A percentile compares a stretch with the other conserved stretches of the same genome.
These are phyloP conservation scores for Chaetomium cochliodes DNA, from an alignment of 495 filamentous ascomycete species.

Conservation along the genomic window DNA sequence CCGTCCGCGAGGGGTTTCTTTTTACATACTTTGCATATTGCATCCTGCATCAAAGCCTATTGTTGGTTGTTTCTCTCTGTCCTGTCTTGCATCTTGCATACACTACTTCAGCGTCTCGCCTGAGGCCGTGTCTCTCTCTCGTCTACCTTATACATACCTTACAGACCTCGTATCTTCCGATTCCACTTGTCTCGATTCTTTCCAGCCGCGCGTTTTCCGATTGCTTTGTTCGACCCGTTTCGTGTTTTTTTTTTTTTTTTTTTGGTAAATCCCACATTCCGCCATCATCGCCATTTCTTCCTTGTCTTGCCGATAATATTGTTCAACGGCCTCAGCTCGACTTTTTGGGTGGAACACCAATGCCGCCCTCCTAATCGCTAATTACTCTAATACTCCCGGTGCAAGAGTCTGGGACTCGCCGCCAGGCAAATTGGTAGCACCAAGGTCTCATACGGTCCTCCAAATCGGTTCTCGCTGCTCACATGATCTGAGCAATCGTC, in stretches of 20 bases:
- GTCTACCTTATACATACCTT: neutral
- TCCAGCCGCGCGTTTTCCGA: slow-evolving; percentile 5
- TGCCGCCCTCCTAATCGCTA: slow-evolving; percentile 41
- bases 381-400: slow-evolving; percentile 37
- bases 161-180: slow-evolving; percentile 8
- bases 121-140: slow-evolving; percentile 1
- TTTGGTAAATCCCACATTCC: slow-evolving; percentile 1
- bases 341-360: slow-evolving; percentile 27
- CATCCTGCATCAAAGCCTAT: neutral
- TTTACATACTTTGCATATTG: slow-evolving; percentile 2
- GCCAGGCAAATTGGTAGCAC: slow-evolving; percentile 20
- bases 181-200: slow-evolving; percentile 6
- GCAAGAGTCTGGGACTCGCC: slow-evolving; percentile 42
- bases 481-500: slow-evolving; percentile 21
- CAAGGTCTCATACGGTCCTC: slow-evolving; percentile 11
- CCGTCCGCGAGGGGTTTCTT: slow-evolving; percentile 11
- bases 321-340: slow-evolving; percentile 9
- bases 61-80: neutral
- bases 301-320: neutral
- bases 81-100: slow-evolving; percentile 6
- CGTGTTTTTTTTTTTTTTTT: neutral
- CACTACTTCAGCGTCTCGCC: slow-evolving; percentile 1
- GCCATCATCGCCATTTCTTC: slow-evolving; percentile 5
- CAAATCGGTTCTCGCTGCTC: neutral
- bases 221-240: slow-evolving; percentile 11